Percentiles rank a stretch among this genome's conserved stretches.
phyloP scores from a whole-genome alignment of 495 filamentous ascomycete genomes.

The Neurospora intermedia region DNA sequence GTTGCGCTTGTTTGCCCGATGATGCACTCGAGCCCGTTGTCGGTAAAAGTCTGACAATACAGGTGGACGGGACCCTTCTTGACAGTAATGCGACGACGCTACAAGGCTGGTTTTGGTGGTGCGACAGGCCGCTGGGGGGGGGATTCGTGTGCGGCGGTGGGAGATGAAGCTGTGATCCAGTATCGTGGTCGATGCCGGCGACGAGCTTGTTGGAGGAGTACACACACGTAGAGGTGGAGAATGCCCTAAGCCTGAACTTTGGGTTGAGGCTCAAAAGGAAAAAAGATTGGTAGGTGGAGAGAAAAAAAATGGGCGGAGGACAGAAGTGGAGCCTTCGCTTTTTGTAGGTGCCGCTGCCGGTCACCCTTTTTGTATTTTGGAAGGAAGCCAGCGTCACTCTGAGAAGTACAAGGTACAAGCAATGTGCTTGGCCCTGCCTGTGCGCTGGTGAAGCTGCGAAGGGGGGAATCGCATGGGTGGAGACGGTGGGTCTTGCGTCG shows the following conservation, averaged over 20 bases:
- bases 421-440: not conserved
- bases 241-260: conserved; percentile 19
- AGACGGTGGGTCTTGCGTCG: not conserved
- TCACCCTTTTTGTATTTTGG: conserved; percentile 2
- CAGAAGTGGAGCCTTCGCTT: conserved; percentile 3
- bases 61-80: not conserved
- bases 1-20: conserved; percentile 9
- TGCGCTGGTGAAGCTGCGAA: not conserved
- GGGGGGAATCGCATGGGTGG: not conserved
- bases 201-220: conserved; percentile 3
- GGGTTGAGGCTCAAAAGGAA: conserved; percentile 25
- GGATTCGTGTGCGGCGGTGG: conserved; percentile 1
- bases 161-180: conserved; percentile 12
- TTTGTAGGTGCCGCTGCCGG: not conserved
- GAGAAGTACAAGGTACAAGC: not conserved
- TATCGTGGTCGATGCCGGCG: conserved; percentile 3
- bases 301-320: conserved; percentile 24
- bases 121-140: not conserved
- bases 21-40: conserved; percentile 1
- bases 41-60: not conserved
- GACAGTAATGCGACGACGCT: not conserved
- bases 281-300: conserved; percentile 25
- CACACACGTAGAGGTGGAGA: conserved; percentile 17
- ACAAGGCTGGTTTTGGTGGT: not conserved
- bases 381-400: conserved; percentile 2